Evolutionary conservation across 108 stramenopile genomes (phyloP), one percentile per base, ranked within the genome.

Genomic region (Hondaea fermentalgiana): DNA sequence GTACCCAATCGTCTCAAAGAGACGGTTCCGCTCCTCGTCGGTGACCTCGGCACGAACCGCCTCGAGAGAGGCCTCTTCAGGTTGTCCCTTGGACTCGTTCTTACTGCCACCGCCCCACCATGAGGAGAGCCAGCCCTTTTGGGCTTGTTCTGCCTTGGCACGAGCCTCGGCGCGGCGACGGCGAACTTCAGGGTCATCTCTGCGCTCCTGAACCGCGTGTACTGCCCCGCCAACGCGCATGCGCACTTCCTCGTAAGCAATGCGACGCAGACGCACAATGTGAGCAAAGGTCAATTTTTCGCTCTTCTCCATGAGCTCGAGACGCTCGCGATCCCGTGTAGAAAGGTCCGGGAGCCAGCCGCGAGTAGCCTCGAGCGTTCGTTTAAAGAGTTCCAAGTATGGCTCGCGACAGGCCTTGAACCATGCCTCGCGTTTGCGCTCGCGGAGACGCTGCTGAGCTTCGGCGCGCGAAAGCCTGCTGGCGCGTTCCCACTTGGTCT

Each of bases 121-220:
- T 17, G 76, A 83, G 0, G 76, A 83, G 51, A 83, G 28, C 76
- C 76, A 83, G 12, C 76, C 76, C 76, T 83, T 83, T 83, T 83
- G 76, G n/a, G 45, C 76, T 35, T 83, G 49, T 45, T 83, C 51
- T 6, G 19, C 28, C 49, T 47, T 47, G 76, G 76, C 76, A 35
- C 49, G 76, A 0, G 76, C 45, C 45, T 47, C 45, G 6, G 76
- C 51, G 49, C 45, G 76, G 23, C 76, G 45, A 6, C 76, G 45
- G n/a, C 28, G 45, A 23, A 69, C 64, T 23, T 69, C 64, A 10
- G 64, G 64, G 42, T 69, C 64, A 17, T 69, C 64, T 10, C 64
- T 28, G 6, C 64, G 64, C 42, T 69, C 64, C 51, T 83, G 76
- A 8, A 83, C 76, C 6, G 45, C 25, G 49, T 6, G n/a, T 12